phyloP scores from a whole-genome alignment of 176 grass and related monocot genomes.

The Oryza punctata region DNA sequence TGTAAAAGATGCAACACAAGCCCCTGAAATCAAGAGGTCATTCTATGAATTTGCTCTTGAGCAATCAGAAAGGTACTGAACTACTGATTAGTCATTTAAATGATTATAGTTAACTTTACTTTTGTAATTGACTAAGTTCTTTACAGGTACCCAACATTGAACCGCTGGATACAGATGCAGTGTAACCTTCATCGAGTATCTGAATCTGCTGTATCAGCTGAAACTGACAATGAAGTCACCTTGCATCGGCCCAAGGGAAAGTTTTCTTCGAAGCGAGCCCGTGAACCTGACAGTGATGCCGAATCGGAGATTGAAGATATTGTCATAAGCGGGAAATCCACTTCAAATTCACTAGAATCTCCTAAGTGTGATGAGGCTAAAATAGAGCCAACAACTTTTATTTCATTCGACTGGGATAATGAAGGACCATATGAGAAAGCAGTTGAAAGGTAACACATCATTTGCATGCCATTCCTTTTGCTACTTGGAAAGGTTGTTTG shows the following conservation, averaged over 20 bases:
- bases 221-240: slow-evolving; percentile 48
- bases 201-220: slow-evolving; percentile 61
- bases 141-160: slow-evolving; percentile 86
- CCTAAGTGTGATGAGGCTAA: slow-evolving; percentile 52
- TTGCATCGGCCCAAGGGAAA: slow-evolving; percentile 64
- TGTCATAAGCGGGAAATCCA: slow-evolving; percentile 44
- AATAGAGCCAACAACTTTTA: slow-evolving; percentile 61
- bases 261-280: slow-evolving; percentile 62
- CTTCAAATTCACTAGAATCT: slow-evolving; percentile 57
- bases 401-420: slow-evolving; percentile 96
- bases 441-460: slow-evolving; percentile 69
- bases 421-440: slow-evolving; percentile 93
- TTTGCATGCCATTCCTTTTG: slow-evolving; percentile 22
- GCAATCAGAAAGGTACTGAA: slow-evolving; percentile 84
- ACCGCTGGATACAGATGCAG: slow-evolving; percentile 99
- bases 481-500: slow-evolving; percentile 4
- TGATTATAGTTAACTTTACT: slow-evolving; percentile 14
- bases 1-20: slow-evolving; percentile 52
- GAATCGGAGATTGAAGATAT: slow-evolving; percentile 67
- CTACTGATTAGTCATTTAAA: slow-evolving; percentile 16
- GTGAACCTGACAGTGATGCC: slow-evolving; percentile 77
- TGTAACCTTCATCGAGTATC: slow-evolving; percentile 97
- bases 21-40: slow-evolving; percentile 71
- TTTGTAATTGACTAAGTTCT: slow-evolving; percentile 42
- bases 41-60: slow-evolving; percentile 98